Evolutionary conservation across 169 alveolate species (phyloP), one percentile per base, ranked within the genome.

Genomic region (Miamiensis avidus): DNA sequence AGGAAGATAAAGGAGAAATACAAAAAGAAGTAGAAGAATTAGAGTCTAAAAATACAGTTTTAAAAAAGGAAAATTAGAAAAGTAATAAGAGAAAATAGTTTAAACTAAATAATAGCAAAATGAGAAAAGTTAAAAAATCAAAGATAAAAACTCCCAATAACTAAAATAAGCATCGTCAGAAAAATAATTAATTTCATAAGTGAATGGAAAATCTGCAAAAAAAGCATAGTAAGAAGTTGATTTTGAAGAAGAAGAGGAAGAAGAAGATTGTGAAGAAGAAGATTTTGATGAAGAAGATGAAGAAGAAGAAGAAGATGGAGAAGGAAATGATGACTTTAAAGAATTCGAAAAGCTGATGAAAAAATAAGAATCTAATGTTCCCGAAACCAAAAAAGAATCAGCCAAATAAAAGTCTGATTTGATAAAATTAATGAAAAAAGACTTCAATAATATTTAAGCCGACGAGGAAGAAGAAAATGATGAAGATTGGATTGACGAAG

Each of bases 211-310:
- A 27, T 69, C 32, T 33, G 83, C 25, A 78, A 33, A 31, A n/a
- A n/a, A n/a, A n/a, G n/a, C n/a, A n/a, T n/a, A n/a, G n/a, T n/a
- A n/a, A n/a, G n/a, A n/a, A n/a, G n/a, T n/a, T 26, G n/a, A 31
- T 28, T 31, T 29, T 0, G 81, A 76, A 30, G 81, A 76, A 76
- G 49, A 29, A 25, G 81, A 76, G 27, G 49, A 76, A 29, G 81
- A 76, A 76, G 81, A 76, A 29, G 81, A 76, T 29, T 28, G 49
- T 11, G 81, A 76, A 0, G 81, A 76, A 76, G 81, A 76, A 28
- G 81, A 76, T 15, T 64, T 29, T 29, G 1, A 0, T 1, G 32
- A 31, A 20, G 81, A 76, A 28, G 25, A 31, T 29, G 32, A 31
- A 76, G 74, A 79, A 28, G n/a, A 28, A 0, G 84, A 65, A 49